A percentile compares a stretch with the other conserved stretches of the same genome.
Evolutionary conservation across 2,329 filamentous ascomycete species (phyloP).

Genomic region (Trichoderma simmonsii): DNA sequence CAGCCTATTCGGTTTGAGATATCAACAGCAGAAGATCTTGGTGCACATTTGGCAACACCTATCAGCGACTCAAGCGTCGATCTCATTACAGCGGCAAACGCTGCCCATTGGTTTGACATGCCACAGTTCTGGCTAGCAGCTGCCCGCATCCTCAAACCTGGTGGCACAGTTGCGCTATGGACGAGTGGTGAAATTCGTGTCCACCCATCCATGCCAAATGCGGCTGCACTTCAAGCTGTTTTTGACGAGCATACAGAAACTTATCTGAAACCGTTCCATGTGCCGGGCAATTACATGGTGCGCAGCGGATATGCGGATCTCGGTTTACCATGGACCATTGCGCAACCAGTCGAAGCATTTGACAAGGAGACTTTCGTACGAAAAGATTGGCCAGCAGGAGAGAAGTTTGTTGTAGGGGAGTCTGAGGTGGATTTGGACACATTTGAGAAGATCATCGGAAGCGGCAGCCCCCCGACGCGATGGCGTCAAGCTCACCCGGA

Average conservation of each 20-base stretch:
- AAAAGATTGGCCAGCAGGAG: neutral
- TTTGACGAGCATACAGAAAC: neutral
- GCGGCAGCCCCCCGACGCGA: neutral
- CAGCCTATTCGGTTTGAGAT: neutral
- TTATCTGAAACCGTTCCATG: neutral
- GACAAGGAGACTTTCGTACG: neutral
- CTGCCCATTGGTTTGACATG: slow-evolving; percentile 60
- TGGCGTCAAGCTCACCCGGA: neutral
- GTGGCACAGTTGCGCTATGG: slow-evolving; percentile 56
- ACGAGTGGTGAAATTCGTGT: slow-evolving; percentile 27
- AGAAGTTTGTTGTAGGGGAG: neutral
- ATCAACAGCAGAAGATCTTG: neutral
- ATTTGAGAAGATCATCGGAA: neutral
- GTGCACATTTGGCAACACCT: neutral
- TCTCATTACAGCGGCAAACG: slow-evolving; percentile 34
- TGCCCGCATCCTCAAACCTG: slow-evolving; percentile 45
- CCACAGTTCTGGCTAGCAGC: slow-evolving; percentile 47
- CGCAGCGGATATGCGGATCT: neutral
- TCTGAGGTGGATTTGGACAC: neutral
- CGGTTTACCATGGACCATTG: neutral
- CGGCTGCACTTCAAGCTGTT: neutral
- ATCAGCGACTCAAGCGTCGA: neutral
- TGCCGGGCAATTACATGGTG: neutral
- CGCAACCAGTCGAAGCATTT: neutral
- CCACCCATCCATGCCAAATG: neutral